These are phyloP conservation scores for Globisporangium mamillatum DNA, from an alignment of 352 stramenopile species.

Conservation along the genomic window DNA sequence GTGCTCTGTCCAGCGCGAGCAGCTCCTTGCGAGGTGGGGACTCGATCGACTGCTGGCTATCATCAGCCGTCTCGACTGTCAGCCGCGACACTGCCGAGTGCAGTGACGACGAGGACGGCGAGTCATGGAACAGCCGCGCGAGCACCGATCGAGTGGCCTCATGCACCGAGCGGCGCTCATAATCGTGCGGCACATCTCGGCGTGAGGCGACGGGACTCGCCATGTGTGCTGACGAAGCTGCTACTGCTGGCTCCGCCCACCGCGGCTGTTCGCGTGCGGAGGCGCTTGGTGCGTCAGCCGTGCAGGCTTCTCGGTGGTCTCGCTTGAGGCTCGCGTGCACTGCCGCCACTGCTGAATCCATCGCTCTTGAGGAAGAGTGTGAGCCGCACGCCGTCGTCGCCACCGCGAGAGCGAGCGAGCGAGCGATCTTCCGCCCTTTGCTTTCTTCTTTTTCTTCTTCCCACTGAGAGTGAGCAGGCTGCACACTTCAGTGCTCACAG, in stretches of 20 bases:
- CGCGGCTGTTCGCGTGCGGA: background rate
- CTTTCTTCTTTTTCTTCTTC: slow-evolving; percentile 4
- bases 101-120: background rate
- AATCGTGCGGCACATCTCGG: background rate
- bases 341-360: slow-evolving; percentile 1
- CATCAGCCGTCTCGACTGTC: background rate
- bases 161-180: background rate
- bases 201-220: background rate
- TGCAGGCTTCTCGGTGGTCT: background rate
- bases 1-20: background rate
- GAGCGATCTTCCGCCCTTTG: slow-evolving; percentile 4
- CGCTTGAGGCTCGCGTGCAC: background rate
- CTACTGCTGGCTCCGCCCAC: background rate
- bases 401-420: background rate
- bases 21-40: background rate
- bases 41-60: background rate
- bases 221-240: background rate
- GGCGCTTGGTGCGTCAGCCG: background rate
- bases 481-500: too few species aligned
- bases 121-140: slow-evolving; percentile 1
- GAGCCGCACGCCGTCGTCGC: background rate
- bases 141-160: slow-evolving; percentile 4
- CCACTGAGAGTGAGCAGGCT: background rate
- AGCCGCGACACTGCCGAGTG: slow-evolving; percentile 4
- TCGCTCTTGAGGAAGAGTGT: background rate